These are phyloP conservation scores for Vigna hirtella DNA, from an alignment of 306 rosid genomes.

Conservation along the genomic window DNA sequence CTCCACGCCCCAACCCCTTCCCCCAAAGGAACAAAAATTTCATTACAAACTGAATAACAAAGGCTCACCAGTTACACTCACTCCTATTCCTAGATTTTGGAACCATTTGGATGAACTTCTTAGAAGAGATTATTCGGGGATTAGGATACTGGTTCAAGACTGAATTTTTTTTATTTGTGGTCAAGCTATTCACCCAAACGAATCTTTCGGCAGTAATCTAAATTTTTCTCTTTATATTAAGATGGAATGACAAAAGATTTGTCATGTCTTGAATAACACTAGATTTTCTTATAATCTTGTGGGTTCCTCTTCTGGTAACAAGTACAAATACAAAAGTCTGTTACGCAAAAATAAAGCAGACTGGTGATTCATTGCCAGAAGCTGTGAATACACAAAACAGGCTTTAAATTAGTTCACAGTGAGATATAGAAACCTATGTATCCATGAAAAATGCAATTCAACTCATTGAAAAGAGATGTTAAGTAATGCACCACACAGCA, in stretches of 20 bases:
- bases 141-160: neutral
- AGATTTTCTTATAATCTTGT: neutral
- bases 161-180: neutral
- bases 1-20: neutral
- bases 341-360: neutral
- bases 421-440: constrained; percentile 17
- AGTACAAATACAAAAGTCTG: constrained; percentile 1
- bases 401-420: neutral
- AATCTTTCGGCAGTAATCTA: neutral
- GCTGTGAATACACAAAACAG: neutral
- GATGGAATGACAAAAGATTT: neutral
- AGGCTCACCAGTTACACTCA: neutral
- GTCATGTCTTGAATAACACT: neutral
- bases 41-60: constrained; percentile 10
- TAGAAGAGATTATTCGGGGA: neutral
- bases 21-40: neutral
- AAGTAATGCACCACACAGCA: constrained; percentile 9
- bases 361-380: neutral
- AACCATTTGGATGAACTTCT: neutral
- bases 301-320: neutral
- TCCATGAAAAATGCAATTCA: constrained; percentile 30
- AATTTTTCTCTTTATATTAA: neutral
- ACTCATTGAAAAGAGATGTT: neutral
- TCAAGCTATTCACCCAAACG: neutral
- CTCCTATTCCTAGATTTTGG: neutral